Percentiles rank a stretch among this genome's conserved stretches.
These are phyloP conservation scores for Leucocoprinus birnbaumii DNA, from an alignment of 768 basidiomycete species.

Conservation along the genomic window DNA sequence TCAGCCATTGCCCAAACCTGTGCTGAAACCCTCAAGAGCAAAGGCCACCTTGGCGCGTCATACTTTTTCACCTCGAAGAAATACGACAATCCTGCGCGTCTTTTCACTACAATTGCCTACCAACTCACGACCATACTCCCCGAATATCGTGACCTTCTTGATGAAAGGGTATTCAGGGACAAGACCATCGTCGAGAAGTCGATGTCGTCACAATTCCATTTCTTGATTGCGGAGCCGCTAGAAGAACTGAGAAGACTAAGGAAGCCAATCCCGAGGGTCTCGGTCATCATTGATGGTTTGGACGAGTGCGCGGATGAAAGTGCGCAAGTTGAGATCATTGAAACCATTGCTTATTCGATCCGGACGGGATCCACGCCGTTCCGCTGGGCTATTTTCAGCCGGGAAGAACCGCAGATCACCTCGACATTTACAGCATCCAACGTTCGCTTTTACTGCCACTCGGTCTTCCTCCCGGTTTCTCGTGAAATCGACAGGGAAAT, in stretches of 20 bases:
- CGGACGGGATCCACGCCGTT: neutral
- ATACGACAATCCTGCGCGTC: neutral
- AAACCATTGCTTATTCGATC: neutral
- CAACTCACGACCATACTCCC: constrained; percentile 1
- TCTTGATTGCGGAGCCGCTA: neutral
- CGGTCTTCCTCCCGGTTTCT: too few relatives aligned
- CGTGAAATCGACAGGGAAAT: too few relatives aligned
- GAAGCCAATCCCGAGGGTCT: neutral
- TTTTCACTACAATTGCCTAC: constrained; percentile 7
- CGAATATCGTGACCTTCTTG: neutral
- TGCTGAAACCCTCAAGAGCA: neutral
- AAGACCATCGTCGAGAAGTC: neutral
- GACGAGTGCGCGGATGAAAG: neutral
- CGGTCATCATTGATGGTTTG: neutral
- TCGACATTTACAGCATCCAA: neutral
- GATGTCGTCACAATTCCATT: neutral
- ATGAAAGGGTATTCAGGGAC: neutral
- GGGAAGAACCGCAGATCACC: neutral
- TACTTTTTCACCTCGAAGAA: constrained; percentile 3
- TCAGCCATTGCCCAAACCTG: constrained; percentile 6
- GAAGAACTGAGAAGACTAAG: neutral
- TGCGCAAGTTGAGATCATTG: neutral
- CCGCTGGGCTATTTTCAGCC: constrained; percentile 3
- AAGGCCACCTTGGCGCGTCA: constrained; percentile 1
- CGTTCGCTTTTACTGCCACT: too few relatives aligned